Percentiles rank a stretch among this genome's conserved stretches.
phyloP scores from a whole-genome alignment of 176 grass and related monocot species.

The Elaeis guineensis region DNA sequence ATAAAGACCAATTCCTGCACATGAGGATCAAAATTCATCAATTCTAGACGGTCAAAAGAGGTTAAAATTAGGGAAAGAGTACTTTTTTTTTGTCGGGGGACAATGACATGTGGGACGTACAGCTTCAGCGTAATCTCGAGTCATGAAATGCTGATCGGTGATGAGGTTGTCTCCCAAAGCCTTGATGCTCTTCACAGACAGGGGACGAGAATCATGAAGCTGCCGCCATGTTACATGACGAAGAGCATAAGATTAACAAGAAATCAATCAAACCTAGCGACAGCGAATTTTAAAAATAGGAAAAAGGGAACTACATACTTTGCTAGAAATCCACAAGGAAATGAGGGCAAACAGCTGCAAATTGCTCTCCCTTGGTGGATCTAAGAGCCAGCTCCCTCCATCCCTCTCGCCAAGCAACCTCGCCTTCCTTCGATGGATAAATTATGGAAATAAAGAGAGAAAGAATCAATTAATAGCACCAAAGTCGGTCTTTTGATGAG shows the following conservation, averaged over 20 bases:
- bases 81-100: no score
- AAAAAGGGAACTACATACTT: constrained; percentile 30
- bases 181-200: constrained; percentile 80
- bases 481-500: no score
- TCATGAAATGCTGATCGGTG: constrained; percentile 77
- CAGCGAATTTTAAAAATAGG: not conserved
- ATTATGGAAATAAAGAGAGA: not conserved
- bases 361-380: constrained; percentile 73
- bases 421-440: constrained; percentile 25
- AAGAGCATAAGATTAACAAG: not conserved
- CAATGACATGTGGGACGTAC: constrained; percentile 28
- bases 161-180: constrained; percentile 62
- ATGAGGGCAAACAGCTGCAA: constrained; percentile 72
- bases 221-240: not conserved
- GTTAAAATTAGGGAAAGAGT: no score
- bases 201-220: constrained; percentile 46
- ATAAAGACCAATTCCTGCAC: constrained; percentile 75
- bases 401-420: constrained; percentile 15
- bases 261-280: not conserved
- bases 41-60: no score
- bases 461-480: not conserved
- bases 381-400: constrained; percentile 53
- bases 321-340: constrained; percentile 76
- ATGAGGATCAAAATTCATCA: constrained; percentile 26
- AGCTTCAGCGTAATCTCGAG: constrained; percentile 48